Percentiles rank a stretch among this genome's conserved stretches.
Evolutionary conservation across 805 yeast species (phyloP).

Genomic region (Lachancea fermentati): DNA sequence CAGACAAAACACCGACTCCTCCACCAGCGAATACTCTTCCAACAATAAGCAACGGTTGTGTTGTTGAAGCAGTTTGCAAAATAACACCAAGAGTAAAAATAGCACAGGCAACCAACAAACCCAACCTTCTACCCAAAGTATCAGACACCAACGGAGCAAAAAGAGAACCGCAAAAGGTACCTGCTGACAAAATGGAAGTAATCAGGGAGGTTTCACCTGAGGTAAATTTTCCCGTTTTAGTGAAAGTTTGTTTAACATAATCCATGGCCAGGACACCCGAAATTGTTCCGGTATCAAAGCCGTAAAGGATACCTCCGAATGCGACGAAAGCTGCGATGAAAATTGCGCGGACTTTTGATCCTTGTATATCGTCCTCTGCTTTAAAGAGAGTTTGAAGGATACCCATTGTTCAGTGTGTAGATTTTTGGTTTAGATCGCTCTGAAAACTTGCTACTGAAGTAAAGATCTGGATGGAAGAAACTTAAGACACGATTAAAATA

Average conservation of each 20-base stretch:
- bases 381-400: constrained; percentile 29
- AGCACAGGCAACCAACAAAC: constrained; percentile 40
- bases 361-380: constrained; percentile 44
- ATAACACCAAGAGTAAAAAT: constrained; percentile 49
- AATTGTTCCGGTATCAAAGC: constrained; percentile 66
- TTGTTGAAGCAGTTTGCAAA: constrained; percentile 42
- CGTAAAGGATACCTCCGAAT: constrained; percentile 61
- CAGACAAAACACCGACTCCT: constrained; percentile 70
- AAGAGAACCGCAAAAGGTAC: constrained; percentile 66
- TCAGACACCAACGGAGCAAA: constrained; percentile 55
- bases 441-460: not conserved
- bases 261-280: constrained; percentile 63
- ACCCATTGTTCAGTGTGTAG: constrained; percentile 11
- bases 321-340: constrained; percentile 58
- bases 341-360: constrained; percentile 43
- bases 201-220: constrained; percentile 51
- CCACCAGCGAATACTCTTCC: constrained; percentile 69
- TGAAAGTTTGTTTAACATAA: constrained; percentile 43
- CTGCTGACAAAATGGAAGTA: constrained; percentile 69
- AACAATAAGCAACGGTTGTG: constrained; percentile 48
- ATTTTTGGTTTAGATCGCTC: not conserved
- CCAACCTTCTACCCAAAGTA: constrained; percentile 48
- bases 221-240: constrained; percentile 35
- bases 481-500: not conserved
- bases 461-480: not conserved